Evolutionary conservation across 352 stramenopile species (phyloP), one percentile per base, ranked within the genome.

Genomic region (Pythium biforme): DNA sequence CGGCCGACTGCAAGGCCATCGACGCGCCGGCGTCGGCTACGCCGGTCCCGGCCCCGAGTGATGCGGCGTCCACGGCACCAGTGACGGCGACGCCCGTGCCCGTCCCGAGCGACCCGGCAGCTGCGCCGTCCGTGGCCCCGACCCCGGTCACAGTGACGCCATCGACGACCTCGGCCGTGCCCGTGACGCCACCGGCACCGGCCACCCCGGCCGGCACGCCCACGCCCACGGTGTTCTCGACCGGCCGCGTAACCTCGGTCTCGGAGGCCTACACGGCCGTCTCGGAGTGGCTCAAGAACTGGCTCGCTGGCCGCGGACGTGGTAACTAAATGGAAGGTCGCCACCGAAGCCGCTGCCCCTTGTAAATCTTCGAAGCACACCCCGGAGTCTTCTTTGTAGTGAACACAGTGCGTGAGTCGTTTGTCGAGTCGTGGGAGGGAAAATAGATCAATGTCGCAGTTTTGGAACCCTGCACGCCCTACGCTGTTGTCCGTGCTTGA

Each of bases 241-340:
- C 22, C 7, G 41, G 41, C 22, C 19, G n/a, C 10, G 41, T 49
- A 7, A 49, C n/a, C 4, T 19, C 41, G 41, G 41, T 17, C n/a
- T 49, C 41, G 3, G 41, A 49, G 19, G 41, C 41, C 2, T 49
- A 49, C 41, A 26, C n/a, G n/a, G 22, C 41, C 15, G 17, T 49
- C 41, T 19, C n/a, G 8, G 41, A 49, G 9, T 49, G 41, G 41
- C 41, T 49, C 41, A 49, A 49, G 41, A 27, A 14, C 41, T 49
- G 41, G 41, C 19, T 49, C 6, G 1, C 41, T 19, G 20, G 41
- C 20, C 41, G 41, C 22, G 41, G 41, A 26, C 41, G 41, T 49
- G 41, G 41, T n/a, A 49, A 49, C 41, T 49, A n/a, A 49, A 49
- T 27, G 41, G 14, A 49, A 49, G 41, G 41, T 49, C 41, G 41